Base-by-base conservation (phyloP, 2,329 filamentous ascomycete genomes). In the Diaporthe citrichinensis region DNA sequence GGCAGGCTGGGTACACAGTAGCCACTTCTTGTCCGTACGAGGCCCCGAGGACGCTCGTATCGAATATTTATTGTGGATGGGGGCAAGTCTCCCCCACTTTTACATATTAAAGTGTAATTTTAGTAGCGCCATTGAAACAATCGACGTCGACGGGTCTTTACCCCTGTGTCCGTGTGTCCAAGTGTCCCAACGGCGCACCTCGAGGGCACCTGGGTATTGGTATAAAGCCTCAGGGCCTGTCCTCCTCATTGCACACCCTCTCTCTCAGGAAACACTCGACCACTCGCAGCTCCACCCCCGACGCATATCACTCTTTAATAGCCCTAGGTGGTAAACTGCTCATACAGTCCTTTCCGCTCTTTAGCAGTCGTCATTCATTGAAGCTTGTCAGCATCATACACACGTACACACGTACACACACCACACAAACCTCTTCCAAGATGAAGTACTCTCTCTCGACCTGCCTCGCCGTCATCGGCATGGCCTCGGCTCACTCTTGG, bases 391-490 rank as follows among this genome's bases (percentile, higher is more conserved):
- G 49, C 65, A 69, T 3, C 46, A 15, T 7, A 31, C 59, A 46
- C 25, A 44, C 39, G n/a, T 44, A 44, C 62, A 39, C 31, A 68
- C 46, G n/a, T 9, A 49, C 61, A 67, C 17, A 67, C 10, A 31
- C 53, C 15, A 39, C 57, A n/a, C 31, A 51, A 68, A 53, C 28
- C 49, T 55, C 65, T 39, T 39, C 23, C 65, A 69, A 55, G 34
- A 69, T 69, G 65, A 69, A 69, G 65, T 69, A 69, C 65, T 69
- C 65, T 28, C 49, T 69, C 65, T 53, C 65, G 23, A 25, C 49
- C 65, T 69, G 65, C 65, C 65, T 69, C 20, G 65, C 65, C 15
- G 49, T 69, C 49, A 34, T 53, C 65, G 65, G 65, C 34, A 69
- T 69, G 65, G 65, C 65, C 12, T 69, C 65, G 34, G 65, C 65